These are phyloP conservation scores for Rhododendron ferrugineum DNA, from an alignment of 148 eudicot species.

Conservation along the genomic window DNA sequence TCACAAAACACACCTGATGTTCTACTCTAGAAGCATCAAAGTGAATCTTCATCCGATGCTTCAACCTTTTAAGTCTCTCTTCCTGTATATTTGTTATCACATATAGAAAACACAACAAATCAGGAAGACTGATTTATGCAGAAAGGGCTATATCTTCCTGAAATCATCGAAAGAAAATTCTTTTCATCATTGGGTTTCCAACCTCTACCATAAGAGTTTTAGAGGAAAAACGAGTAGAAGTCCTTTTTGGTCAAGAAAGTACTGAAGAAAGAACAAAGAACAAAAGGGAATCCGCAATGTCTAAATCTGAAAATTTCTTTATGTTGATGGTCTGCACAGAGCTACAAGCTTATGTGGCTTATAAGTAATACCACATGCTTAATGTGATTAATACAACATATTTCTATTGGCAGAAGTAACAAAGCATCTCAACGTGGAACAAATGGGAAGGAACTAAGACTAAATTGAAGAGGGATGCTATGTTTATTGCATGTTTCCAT, in stretches of 20 bases:
- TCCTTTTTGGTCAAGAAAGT: neutral
- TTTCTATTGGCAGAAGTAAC: neutral
- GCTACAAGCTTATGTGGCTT: neutral
- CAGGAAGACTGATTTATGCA: neutral
- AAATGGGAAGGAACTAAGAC: neutral
- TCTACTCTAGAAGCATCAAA: conserved; percentile 63
- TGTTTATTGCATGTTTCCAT: neutral
- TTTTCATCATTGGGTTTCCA: neutral
- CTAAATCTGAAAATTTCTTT: neutral
- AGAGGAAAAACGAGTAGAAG: neutral
- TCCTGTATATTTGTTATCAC: conserved; percentile 37
- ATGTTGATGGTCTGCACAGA: neutral
- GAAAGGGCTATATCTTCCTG: neutral
- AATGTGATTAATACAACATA: neutral
- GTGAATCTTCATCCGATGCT: conserved; percentile 56
- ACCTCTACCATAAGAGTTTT: neutral
- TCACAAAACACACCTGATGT: conserved; percentile 53
- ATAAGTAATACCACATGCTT: neutral
- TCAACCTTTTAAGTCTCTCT: conserved; percentile 64
- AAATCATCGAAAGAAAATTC: neutral
- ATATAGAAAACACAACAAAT: neutral
- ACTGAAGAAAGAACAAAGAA: conserved; percentile 3
- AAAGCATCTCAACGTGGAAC: neutral
- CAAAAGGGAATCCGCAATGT: neutral
- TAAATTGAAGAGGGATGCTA: neutral